Percentiles rank a stretch among this genome's conserved stretches.
Evolutionary conservation across 495 filamentous ascomycete genomes (phyloP).

Genomic region (Penicillium coprophilum): DNA sequence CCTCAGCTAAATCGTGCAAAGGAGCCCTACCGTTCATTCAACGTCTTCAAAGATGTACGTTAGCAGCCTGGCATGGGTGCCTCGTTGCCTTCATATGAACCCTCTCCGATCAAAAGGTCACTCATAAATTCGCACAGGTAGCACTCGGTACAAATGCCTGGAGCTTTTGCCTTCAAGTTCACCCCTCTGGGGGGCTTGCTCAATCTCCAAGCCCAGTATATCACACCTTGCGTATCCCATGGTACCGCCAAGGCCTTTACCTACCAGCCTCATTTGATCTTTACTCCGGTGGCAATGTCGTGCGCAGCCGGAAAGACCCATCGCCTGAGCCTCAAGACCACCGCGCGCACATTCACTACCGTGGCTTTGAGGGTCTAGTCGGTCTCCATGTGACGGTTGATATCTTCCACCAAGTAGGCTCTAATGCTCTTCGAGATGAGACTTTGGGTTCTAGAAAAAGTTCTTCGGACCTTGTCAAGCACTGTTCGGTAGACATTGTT

Average conservation of each 20-base stretch:
- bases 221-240: constrained; percentile 8
- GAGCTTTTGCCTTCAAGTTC: constrained; percentile 11
- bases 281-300: constrained; percentile 7
- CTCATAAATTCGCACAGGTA: neutral
- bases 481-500: constrained; percentile 1
- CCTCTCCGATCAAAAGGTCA: neutral
- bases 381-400: constrained; percentile 2
- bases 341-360: constrained; percentile 8
- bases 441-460: neutral
- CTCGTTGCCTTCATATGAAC: no score
- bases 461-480: neutral
- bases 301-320: constrained; percentile 10
- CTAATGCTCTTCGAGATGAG: neutral
- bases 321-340: neutral
- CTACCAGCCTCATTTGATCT: constrained; percentile 8
- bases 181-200: constrained; percentile 8
- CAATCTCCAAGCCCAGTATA: constrained; percentile 12
- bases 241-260: constrained; percentile 10
- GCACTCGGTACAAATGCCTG: constrained; percentile 7
- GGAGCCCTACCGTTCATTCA: constrained; percentile 12
- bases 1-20: neutral
- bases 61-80: neutral
- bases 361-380: constrained; percentile 6
- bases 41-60: constrained; percentile 14
- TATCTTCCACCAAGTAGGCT: neutral